A percentile compares a stretch with the other conserved stretches of the same genome.
These are phyloP conservation scores for Agaricus bisporus DNA, from an alignment of 768 basidiomycete genomes.

Conservation along the genomic window DNA sequence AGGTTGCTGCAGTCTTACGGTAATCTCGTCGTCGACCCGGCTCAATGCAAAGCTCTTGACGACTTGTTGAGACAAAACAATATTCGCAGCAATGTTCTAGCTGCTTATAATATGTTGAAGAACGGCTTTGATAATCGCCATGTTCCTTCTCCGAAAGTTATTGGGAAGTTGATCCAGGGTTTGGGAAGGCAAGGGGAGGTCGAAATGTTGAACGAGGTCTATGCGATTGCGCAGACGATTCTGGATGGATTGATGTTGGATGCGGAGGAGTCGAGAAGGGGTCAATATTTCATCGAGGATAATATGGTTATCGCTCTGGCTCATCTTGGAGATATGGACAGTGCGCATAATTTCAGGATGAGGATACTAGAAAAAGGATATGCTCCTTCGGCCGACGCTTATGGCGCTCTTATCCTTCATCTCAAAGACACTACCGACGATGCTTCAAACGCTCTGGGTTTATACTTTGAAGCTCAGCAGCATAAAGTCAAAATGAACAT, in stretches of 20 bases:
- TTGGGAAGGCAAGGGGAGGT: conserved; percentile 61
- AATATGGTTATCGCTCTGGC: conserved; percentile 85
- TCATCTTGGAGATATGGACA: conserved; percentile 71
- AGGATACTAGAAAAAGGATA: conserved; percentile 74
- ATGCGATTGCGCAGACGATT: conserved; percentile 60
- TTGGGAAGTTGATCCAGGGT: conserved; percentile 60
- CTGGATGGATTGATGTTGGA: conserved; percentile 36
- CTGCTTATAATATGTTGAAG: conserved; percentile 47
- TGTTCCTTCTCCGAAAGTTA: conserved; percentile 43
- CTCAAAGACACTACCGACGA: conserved; percentile 97
- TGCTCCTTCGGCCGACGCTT: conserved; percentile 83
- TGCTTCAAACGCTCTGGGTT: conserved; percentile 74
- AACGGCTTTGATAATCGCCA: conserved; percentile 34
- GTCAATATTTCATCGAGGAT: conserved; percentile 82
- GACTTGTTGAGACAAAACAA: conserved; percentile 7
- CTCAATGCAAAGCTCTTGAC: conserved; percentile 10
- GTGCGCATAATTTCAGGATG: conserved; percentile 74
- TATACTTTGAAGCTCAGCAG: conserved; percentile 73
- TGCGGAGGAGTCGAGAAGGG: conserved; percentile 17
- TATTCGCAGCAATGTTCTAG: neutral
- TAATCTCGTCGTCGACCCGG: neutral
- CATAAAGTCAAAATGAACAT: conserved; percentile 71
- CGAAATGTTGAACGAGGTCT: conserved; percentile 58
- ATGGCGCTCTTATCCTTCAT: conserved; percentile 81
- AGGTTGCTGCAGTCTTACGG: neutral